Conservation (phyloP, 495 filamentous ascomycete genomes). For the Cairneyella variabilis region DNA sequence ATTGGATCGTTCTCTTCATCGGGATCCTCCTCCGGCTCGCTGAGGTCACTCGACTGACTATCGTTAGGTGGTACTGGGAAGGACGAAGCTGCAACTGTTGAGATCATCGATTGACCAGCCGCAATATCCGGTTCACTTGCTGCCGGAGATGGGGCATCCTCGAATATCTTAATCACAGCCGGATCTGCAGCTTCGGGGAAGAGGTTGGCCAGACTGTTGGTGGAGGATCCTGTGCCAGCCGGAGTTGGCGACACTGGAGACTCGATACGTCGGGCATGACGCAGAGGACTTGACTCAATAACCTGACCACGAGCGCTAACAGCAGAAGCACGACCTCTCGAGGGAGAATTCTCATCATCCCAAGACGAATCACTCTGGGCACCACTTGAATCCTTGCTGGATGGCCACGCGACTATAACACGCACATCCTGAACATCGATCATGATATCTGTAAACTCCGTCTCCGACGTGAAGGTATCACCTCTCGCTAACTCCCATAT, state of each 20-base stretch:
- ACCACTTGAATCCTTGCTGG: slow-evolving; percentile 52
- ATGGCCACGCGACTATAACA: slow-evolving; percentile 85
- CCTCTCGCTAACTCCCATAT: slow-evolving; percentile 84
- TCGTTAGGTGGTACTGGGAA: slow-evolving; percentile 29
- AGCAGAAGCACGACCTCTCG: slow-evolving; percentile 35
- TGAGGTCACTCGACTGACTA: slow-evolving; percentile 55
- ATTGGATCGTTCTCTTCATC: slow-evolving; percentile 94
- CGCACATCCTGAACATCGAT: slow-evolving; percentile 91
- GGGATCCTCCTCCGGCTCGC: slow-evolving; percentile 65
- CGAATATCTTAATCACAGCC: slow-evolving; percentile 48
- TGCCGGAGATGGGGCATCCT: slow-evolving; percentile 41
- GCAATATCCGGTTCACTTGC: slow-evolving; percentile 24
- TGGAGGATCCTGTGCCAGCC: slow-evolving; percentile 22
- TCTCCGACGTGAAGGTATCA: slow-evolving; percentile 87
- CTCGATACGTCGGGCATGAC: slow-evolving; percentile 53
- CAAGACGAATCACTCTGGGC: slow-evolving; percentile 62
- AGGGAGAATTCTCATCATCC: slow-evolving; percentile 52
- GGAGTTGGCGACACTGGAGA: slow-evolving; percentile 78
- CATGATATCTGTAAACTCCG: slow-evolving; percentile 88
- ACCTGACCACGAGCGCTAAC: slow-evolving; percentile 28
- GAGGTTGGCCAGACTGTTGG: slow-evolving; percentile 7
- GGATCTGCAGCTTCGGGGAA: slow-evolving; percentile 21
- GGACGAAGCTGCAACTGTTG: slow-evolving; percentile 37
- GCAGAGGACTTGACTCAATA: slow-evolving; percentile 62
- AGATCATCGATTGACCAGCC: slow-evolving; percentile 24